A percentile compares a stretch with the other conserved stretches of the same genome.
These are phyloP conservation scores for Elymus sibiricus DNA, from an alignment of 176 grass and related monocot genomes.

Conservation along the genomic window DNA sequence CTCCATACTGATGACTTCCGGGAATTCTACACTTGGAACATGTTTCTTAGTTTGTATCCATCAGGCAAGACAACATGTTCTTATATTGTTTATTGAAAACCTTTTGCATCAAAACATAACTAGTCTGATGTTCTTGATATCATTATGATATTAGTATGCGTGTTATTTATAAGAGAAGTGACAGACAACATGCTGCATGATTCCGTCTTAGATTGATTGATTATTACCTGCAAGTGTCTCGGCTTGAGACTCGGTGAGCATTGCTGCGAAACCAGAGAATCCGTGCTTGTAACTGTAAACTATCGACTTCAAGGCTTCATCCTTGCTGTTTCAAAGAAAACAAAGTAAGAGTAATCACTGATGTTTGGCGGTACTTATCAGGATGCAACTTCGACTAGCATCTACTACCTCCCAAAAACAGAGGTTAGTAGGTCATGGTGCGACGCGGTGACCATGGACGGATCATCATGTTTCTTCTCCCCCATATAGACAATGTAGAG, in stretches of 20 bases:
- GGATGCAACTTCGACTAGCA: no score
- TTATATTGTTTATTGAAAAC: no score
- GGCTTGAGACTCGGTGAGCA: constrained; percentile 13
- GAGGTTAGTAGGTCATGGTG: constrained; percentile 10
- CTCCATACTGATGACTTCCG: constrained; percentile 35
- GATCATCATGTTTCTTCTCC: constrained; percentile 26
- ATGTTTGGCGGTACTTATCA: no score
- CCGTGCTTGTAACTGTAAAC: constrained; percentile 25
- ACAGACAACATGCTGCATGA: no score
- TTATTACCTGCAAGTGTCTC: not conserved
- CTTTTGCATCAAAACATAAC: no score
- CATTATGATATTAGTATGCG: no score
- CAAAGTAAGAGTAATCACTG: not conserved
- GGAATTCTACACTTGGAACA: not conserved
- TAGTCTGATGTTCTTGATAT: no score
- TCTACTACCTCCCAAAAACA: constrained; percentile 17
- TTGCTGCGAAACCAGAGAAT: constrained; percentile 18
- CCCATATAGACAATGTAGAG: constrained; percentile 34
- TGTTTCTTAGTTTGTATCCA: not conserved
- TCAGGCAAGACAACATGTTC: no score
- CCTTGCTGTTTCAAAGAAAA: not conserved
- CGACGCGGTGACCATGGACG: not conserved
- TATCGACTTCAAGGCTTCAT: constrained; percentile 1
- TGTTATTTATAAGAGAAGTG: no score
- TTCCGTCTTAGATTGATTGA: no score